Evolutionary conservation across 2,329 filamentous ascomycete species (phyloP).

Genomic region (Chrysoporthe puriensis): DNA sequence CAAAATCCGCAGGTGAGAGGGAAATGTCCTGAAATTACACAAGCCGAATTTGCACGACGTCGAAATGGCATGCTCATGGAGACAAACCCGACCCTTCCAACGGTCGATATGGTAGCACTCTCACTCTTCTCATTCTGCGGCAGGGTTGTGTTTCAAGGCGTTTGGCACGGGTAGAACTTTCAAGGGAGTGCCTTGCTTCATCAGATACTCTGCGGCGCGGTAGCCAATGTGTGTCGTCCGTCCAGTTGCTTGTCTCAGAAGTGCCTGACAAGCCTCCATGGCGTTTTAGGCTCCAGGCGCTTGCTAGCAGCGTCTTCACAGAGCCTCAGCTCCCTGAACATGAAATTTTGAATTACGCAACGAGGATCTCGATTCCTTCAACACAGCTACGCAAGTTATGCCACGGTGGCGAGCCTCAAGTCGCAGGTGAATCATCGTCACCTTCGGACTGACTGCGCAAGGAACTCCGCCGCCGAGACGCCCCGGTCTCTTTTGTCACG

Average conservation of each 20-base stretch:
- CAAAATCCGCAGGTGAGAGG: not conserved
- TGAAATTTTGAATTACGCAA: not conserved
- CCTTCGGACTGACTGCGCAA: not conserved
- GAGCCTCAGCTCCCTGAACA: not conserved
- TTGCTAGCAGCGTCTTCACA: not conserved
- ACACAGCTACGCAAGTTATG: not conserved
- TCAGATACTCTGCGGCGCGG: not conserved
- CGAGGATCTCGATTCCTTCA: not conserved
- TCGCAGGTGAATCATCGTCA: not conserved
- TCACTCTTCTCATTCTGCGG: not conserved
- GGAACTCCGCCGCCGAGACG: not conserved
- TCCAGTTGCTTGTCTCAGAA: conserved; percentile 13
- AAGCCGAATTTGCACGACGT: not conserved
- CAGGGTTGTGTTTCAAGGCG: not conserved
- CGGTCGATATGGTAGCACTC: too few species aligned
- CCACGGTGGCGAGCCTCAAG: not conserved
- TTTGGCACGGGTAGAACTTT: not conserved
- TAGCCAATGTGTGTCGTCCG: not conserved
- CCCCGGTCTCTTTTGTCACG: not conserved
- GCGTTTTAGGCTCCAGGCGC: conserved; percentile 5
- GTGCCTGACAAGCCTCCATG: not conserved
- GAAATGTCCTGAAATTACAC: not conserved
- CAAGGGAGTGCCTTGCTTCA: not conserved
- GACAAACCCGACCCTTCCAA: not conserved
- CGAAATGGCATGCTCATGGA: not conserved